Evolutionary conservation across 148 eudicot genomes (phyloP).

Genomic region (Vaccinium myrtillus): DNA sequence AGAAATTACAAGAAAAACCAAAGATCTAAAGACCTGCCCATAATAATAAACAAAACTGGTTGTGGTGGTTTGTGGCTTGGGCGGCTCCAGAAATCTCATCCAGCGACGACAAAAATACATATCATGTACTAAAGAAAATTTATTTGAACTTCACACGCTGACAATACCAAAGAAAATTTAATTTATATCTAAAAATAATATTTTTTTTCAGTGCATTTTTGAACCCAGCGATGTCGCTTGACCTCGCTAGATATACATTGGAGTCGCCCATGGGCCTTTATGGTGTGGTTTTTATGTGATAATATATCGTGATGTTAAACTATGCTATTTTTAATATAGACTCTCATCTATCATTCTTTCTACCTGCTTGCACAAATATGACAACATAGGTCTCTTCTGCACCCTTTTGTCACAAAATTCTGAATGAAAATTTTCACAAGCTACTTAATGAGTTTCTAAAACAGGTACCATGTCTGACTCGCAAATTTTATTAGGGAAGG

Average conservation of each 20-base stretch:
- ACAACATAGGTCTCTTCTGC: neutral
- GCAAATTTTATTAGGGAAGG: neutral
- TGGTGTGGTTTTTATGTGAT: neutral
- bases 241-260: too few species aligned
- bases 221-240: too few species aligned
- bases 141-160: too few species aligned
- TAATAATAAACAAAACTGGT: neutral
- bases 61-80: too few species aligned
- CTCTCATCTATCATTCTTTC: neutral
- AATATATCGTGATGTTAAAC: neutral
- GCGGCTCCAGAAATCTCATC: too few species aligned
- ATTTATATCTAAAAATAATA: too few species aligned
- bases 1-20: neutral
- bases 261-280: too few species aligned
- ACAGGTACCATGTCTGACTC: neutral
- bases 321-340: neutral
- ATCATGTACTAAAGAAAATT: too few species aligned
- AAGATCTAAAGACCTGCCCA: neutral
- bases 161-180: too few species aligned
- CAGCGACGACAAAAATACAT: too few species aligned
- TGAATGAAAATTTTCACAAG: neutral
- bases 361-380: neutral
- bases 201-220: too few species aligned
- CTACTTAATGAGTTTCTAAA: neutral
- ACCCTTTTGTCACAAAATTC: neutral